Conservation (phyloP, 352 stramenopile species). For the Phytophthora crassamura region DNA sequence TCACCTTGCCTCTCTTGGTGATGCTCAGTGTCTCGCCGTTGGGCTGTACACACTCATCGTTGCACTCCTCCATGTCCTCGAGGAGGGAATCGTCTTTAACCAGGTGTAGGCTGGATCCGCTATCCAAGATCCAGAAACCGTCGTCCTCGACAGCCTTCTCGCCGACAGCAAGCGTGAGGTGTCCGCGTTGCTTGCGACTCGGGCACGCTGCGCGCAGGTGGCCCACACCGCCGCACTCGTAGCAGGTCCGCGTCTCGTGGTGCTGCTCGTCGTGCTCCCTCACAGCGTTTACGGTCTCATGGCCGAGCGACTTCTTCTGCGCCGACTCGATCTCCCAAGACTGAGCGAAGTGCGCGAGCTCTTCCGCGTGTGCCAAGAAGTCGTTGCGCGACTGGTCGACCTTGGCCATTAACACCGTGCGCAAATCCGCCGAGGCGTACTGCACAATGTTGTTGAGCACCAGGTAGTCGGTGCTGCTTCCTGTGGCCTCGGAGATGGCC, state of each 20-base stretch:
- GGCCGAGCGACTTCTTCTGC: too few species aligned
- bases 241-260: too few species aligned
- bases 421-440: slow-evolving; percentile 13
- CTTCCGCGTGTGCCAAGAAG: too few species aligned
- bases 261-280: too few species aligned
- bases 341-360: slow-evolving; percentile 1
- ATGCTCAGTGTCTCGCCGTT: background rate
- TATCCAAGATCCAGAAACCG: background rate
- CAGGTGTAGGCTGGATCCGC: slow-evolving; percentile 4
- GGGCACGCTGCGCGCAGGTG: too few species aligned
- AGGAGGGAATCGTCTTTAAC: background rate
- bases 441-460: slow-evolving; percentile 20
- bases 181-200: too few species aligned
- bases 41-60: background rate
- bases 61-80: background rate
- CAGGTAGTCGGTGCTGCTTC: background rate
- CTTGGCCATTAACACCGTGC: slow-evolving; percentile 14
- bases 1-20: background rate
- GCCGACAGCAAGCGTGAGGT: background rate
- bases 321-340: too few species aligned
- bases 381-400: background rate
- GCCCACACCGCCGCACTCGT: too few species aligned
- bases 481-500: background rate
- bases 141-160: background rate
- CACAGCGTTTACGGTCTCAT: too few species aligned